Base-by-base conservation (phyloP, 1,139 yeast species). In the Geotrichum histeridarum region DNA sequence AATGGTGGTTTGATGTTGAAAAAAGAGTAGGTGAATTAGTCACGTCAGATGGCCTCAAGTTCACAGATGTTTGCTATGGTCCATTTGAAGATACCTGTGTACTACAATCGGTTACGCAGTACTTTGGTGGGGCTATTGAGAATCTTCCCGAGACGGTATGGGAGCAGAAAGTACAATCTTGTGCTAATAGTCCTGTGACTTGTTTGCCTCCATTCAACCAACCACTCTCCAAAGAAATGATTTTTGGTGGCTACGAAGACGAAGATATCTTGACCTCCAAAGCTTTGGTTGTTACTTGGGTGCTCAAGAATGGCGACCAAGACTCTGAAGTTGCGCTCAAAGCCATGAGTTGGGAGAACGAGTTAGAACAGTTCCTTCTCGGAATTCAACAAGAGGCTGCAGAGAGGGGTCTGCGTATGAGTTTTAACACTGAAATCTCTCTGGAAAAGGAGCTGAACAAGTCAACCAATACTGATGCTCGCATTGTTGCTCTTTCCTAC, bases 121-220 rank as follows among this genome's bases (percentile, higher is more conserved):
- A 91, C 66, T 90, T 89, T 68, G 77, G 78, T 37, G 95, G 94
- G 1, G 78, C 80, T 51, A 70, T 85, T 6, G 65, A 65, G 12
- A 69, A 72, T 33, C 77, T 93, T 4, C 77, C 77, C 15, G 76
- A 77, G 52, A 54, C 63, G 0, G 68, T 70, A 8, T 91, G 96
- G 95, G 65, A 71, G 42, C 63, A 66, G 1, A 74, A 78, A 56
- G 66, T 91, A 12, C 66, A 72, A 53, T 66, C 70, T 2, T 93
- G 99, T 67, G 77, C 95, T 0, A 73, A 77, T 14, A 81, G 90
- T 1, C 98, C 98, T 0, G 97, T 93, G 1, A 84, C 82, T 59
- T 93, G 99, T 66, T 73, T 93, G 44, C 98, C 99, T 0, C 72
- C 84, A 0, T 93, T 91, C 70, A 96, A 89, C 65, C 97, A 90